Evolutionary conservation across 129 eudicot genomes (phyloP).

Genomic region (Flaveria bidentis): DNA sequence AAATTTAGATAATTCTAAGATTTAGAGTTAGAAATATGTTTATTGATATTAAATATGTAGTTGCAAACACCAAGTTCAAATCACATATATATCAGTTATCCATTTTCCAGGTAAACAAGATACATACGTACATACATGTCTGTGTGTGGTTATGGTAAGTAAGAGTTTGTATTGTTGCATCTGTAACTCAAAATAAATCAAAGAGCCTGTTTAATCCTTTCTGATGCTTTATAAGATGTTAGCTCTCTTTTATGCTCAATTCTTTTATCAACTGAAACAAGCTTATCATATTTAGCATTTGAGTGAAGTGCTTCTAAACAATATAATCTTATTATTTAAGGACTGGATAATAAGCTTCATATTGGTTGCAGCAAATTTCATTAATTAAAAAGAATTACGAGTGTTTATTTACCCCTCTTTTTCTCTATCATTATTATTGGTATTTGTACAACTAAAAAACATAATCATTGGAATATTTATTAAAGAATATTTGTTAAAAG

Average conservation of each 20-base stretch:
- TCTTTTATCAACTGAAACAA: not conserved
- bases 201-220: not conserved
- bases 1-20: not conserved
- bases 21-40: conserved; percentile 1
- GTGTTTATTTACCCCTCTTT: not conserved
- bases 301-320: not conserved
- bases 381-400: not conserved
- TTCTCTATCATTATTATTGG: not conserved
- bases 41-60: not conserved
- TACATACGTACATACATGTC: not conserved
- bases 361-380: not conserved
- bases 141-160: not conserved
- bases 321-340: not conserved
- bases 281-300: not conserved
- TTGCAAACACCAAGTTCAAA: not conserved
- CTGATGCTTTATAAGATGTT: not conserved
- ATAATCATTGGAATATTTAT: not conserved
- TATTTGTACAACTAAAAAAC: not conserved
- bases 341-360: not conserved
- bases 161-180: not conserved
- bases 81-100: not conserved
- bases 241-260: not conserved
- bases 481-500: not conserved
- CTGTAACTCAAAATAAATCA: not conserved
- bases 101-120: not conserved